Percentiles rank a stretch among this genome's conserved stretches.
Evolutionary conservation across 768 basidiomycete genomes (phyloP).

Genomic region (Pleurotus ostreatus): DNA sequence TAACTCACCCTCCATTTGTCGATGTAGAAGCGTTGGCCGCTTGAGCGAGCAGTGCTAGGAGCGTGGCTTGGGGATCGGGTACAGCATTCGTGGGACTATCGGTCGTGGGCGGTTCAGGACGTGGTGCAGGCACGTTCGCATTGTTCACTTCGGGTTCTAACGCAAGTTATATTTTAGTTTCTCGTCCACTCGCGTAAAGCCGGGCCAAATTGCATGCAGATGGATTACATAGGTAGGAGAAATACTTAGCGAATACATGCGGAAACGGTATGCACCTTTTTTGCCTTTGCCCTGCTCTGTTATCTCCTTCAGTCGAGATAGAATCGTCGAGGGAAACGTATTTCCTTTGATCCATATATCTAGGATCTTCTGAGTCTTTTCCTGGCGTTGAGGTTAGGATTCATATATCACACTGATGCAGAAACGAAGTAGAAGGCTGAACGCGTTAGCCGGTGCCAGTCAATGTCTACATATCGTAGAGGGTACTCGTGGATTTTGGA

Average conservation of each 20-base stretch:
- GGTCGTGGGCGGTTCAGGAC: conserved; percentile 21
- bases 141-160: conserved; percentile 51
- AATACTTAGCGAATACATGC: conserved; percentile 80
- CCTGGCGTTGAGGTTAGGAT: conserved; percentile 48
- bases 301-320: conserved; percentile 69
- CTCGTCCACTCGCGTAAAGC: conserved; percentile 45
- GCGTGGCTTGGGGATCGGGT: conserved; percentile 54
- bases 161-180: conserved; percentile 66
- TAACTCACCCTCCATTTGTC: conserved; percentile 35
- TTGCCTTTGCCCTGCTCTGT: conserved; percentile 45
- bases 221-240: conserved; percentile 58
- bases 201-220: conserved; percentile 47
- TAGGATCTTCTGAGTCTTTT: conserved; percentile 94
- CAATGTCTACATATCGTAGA: conserved; percentile 8
- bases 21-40: conserved; percentile 47
- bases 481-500: background rate
- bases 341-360: conserved; percentile 94
- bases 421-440: background rate
- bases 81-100: conserved; percentile 21
- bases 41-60: conserved; percentile 68
- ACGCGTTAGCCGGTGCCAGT: background rate
- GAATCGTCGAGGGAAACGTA: conserved; percentile 79
- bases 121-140: conserved; percentile 25
- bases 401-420: conserved; percentile 4
- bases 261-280: conserved; percentile 84